phyloP scores from a whole-genome alignment of 192 early-diverging fungal genomes.

The Geosiphon pyriformis region DNA sequence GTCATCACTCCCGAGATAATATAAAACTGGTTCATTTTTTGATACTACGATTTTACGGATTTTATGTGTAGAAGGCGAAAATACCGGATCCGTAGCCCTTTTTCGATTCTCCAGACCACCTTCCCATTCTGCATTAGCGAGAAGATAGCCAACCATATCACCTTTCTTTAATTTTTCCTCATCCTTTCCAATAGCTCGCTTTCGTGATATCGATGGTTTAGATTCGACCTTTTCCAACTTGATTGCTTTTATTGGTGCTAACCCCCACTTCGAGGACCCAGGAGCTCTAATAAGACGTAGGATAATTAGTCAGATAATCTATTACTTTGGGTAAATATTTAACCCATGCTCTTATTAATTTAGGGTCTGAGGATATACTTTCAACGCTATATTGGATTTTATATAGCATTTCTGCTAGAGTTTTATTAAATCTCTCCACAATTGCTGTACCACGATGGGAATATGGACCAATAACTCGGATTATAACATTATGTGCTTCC shows the following conservation, averaged over 20 bases:
- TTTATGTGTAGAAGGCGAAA: neutral
- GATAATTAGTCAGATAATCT: neutral
- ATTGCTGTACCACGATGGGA: constrained; percentile 2
- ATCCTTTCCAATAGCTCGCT: neutral
- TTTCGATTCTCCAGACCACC: neutral
- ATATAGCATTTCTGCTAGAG: constrained; percentile 2
- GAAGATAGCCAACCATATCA: constrained; percentile 2
- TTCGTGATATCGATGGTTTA: neutral
- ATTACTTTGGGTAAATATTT: constrained; percentile 9
- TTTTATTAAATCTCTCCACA: constrained; percentile 3
- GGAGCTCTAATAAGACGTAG: constrained; percentile 3
- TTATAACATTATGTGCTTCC: constrained; percentile 10
- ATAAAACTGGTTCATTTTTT: constrained; percentile 5
- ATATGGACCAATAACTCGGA: neutral
- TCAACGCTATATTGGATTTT: constrained; percentile 7
- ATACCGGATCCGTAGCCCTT: neutral
- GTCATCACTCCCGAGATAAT: constrained; percentile 12
- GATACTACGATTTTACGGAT: neutral
- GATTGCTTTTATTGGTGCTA: constrained; percentile 11
- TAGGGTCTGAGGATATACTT: neutral
- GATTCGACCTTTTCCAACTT: constrained; percentile 4
- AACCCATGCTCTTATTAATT: constrained; percentile 15
- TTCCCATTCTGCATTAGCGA: constrained; percentile 10
- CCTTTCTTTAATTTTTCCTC: constrained; percentile 1
- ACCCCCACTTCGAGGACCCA: neutral